phyloP scores from a whole-genome alignment of 2,329 filamentous ascomycete species.

The Epichloe amarillans region DNA sequence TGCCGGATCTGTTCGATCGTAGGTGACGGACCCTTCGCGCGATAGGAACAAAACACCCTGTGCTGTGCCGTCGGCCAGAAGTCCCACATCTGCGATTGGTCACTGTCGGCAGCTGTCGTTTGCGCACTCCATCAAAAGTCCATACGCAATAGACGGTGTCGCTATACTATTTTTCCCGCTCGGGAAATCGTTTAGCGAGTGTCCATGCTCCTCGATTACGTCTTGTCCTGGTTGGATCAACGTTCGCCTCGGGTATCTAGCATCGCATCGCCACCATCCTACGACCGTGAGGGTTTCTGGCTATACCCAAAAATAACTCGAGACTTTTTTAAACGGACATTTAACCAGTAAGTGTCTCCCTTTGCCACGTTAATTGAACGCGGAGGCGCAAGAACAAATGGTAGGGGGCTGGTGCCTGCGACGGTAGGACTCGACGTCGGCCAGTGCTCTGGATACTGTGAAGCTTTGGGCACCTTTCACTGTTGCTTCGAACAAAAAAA shows the following conservation, averaged over 20 bases:
- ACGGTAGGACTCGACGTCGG: neutral
- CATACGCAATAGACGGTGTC: neutral
- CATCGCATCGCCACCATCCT: neutral
- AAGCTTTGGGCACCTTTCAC: neutral
- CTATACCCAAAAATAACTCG: neutral
- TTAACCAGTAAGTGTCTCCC: neutral
- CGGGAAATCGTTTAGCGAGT: neutral
- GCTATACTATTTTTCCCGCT: neutral
- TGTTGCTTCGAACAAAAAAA: neutral
- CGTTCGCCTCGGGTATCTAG: neutral
- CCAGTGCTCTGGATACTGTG: neutral
- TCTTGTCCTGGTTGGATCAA: neutral
- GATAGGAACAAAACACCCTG: neutral
- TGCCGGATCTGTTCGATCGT: neutral
- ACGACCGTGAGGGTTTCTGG: neutral
- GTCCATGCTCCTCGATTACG: neutral
- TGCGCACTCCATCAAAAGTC: neutral
- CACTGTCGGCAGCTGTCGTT: neutral
- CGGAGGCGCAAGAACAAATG: conserved; percentile 1
- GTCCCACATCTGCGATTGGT: neutral
- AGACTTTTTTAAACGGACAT: neutral
- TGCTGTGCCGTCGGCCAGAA: neutral
- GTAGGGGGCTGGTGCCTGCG: neutral
- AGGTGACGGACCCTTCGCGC: neutral
- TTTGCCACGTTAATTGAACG: neutral